Conservation (phyloP, 176 grass and related monocot genomes). For the Coix lacrymajobi region DNA sequence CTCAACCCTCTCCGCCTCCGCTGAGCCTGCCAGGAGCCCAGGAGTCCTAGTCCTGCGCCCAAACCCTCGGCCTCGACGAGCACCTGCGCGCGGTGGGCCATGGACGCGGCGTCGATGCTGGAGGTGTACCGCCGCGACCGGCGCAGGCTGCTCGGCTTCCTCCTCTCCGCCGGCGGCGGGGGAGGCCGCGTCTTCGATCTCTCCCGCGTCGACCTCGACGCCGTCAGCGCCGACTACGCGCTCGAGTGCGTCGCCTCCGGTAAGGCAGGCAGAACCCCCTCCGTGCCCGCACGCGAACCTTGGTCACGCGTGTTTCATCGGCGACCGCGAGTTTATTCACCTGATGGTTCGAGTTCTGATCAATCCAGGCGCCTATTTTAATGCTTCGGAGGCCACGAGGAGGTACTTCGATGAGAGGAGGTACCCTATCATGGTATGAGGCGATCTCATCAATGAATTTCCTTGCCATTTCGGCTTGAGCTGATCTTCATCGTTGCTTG, state of each 20-base stretch:
- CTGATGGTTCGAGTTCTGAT: constrained; percentile 5
- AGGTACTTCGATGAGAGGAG: constrained; percentile 67
- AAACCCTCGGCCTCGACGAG: constrained; percentile 16
- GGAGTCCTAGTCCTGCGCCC: neutral
- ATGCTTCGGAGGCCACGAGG: constrained; percentile 70
- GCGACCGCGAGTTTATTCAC: neutral
- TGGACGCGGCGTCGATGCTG: constrained; percentile 56
- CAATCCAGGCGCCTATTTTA: constrained; percentile 49
- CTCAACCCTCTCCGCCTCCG: neutral
- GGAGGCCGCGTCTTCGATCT: constrained; percentile 43
- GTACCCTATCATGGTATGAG: constrained; percentile 75
- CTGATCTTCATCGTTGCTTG: neutral
- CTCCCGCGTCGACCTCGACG: constrained; percentile 67
- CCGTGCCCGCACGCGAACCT: neutral
- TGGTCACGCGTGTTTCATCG: neutral
- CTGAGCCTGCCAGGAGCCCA: neutral
- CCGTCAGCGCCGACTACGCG: constrained; percentile 68
- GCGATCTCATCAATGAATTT: neutral
- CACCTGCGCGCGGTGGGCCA: neutral
- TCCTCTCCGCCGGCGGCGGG: constrained; percentile 51
- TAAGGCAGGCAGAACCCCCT: neutral
- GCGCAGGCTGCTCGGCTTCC: constrained; percentile 67
- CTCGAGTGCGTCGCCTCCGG: constrained; percentile 65
- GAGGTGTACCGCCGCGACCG: constrained; percentile 72
- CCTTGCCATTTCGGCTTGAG: neutral